A percentile compares a stretch with the other conserved stretches of the same genome.
These are phyloP conservation scores for Phytopythium aichiense DNA, from an alignment of 352 stramenopile genomes.

Conservation along the genomic window DNA sequence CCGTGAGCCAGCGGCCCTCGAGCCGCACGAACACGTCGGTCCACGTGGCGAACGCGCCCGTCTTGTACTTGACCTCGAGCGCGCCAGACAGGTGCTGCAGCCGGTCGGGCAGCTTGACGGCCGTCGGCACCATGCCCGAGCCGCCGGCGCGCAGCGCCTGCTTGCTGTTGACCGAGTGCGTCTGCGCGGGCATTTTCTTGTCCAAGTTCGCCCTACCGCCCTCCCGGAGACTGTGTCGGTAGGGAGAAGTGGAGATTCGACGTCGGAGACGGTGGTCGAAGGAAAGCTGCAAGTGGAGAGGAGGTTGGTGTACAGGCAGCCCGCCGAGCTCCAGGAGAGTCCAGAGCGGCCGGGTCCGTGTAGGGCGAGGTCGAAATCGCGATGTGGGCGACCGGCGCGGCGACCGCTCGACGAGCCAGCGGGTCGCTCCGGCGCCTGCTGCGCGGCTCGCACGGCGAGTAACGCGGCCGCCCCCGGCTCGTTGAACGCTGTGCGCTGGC, in stretches of 20 bases:
- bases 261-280: too few species aligned
- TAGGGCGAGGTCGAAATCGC: neutral
- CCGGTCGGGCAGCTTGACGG: constrained; percentile 21
- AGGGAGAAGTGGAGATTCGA: too few species aligned
- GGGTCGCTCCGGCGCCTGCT: neutral
- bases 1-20: constrained; percentile 63
- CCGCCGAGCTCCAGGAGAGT: neutral
- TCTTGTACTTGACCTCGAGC: constrained; percentile 70
- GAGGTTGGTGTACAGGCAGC: neutral
- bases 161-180: neutral
- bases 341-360: neutral
- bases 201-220: neutral
- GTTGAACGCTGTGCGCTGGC: neutral
- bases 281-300: neutral
- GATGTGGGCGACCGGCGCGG: neutral
- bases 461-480: neutral
- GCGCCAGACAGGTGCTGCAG: constrained; percentile 49
- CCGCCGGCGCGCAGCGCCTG: neutral
- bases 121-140: neutral
- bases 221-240: neutral
- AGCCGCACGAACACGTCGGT: constrained; percentile 58
- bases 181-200: neutral
- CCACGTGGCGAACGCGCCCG: constrained; percentile 62
- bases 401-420: too few species aligned
- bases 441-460: too few species aligned